Base-by-base conservation (phyloP, 805 yeast genomes). In the Candida wancherniae region DNA sequence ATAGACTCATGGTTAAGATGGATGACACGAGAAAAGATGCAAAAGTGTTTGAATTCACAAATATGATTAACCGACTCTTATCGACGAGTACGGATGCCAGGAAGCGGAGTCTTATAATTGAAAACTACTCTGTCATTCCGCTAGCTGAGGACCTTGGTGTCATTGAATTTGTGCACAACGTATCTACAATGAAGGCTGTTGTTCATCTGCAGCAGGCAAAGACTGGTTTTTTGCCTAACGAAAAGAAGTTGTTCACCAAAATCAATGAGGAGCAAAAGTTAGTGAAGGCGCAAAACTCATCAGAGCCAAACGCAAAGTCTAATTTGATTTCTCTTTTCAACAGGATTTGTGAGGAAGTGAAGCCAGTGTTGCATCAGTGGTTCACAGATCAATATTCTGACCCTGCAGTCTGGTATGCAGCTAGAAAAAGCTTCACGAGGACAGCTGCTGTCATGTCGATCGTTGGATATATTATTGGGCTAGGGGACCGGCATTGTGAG, bases 11-110 rank as follows among this genome's bases (percentile, higher is more conserved):
- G 60, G 80, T 94, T 46, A 92, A 92, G 51, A 73, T 77, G 40
- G 99, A 92, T 57, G 98, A 92, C 60, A 79, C 94, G 12, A 64
- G 97, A 42, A 94, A 94, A 50, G 99, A 94, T 63, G 92, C 95
- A 4, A 83, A 94, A 46, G 75, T 90, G 31, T 83, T 87, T n/a
- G 92, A 94, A 46, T 81, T 92, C 46, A 85, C 97, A 0, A 76
- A 85, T 1, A 81, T 87, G 57, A 77, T 92, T 55, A 88, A 88
- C 51, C 73, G 84, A 43, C 53, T 92, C 18, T 62, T 92, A 34
- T 57, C 64, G 13, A 69, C 71, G 12, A 83, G 82, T 47, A 68
- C 71, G 9, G 95, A 81, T 28, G 79, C 97, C 0, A 72, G 80
- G 28, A 77, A 78, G 39, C 63, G 97, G 38, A 73, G 73, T 24